Percentiles rank a stretch among this genome's conserved stretches.
Conservation (phyloP, 169 alveolate species). For the Plasmodium coatneyi region DNA sequence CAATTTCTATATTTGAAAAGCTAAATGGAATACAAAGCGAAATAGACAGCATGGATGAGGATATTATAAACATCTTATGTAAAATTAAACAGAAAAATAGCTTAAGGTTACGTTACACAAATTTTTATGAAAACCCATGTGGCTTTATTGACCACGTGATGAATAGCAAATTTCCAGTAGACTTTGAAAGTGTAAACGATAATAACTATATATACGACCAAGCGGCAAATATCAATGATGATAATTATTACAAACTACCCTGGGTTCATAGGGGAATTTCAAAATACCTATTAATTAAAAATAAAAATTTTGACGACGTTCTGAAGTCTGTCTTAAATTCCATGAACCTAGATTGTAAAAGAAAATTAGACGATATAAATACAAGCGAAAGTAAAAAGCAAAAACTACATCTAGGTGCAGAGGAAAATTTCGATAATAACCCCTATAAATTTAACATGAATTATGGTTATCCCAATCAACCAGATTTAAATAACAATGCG, state of each 20-base stretch:
- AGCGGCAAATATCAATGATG: conserved; percentile 74
- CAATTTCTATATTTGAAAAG: conserved; percentile 62
- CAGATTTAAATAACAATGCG: conserved; percentile 32
- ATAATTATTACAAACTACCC: conserved; percentile 63
- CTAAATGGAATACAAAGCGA: conserved; percentile 57
- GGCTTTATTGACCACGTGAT: conserved; percentile 70
- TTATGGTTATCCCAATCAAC: conserved; percentile 1
- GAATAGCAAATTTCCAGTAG: conserved; percentile 68
- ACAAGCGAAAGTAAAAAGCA: conserved; percentile 26
- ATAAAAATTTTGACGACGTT: conserved; percentile 67
- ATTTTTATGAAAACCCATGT: conserved; percentile 74
- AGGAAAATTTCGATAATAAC: not conserved
- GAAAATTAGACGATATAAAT: conserved; percentile 27
- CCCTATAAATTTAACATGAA: conserved; percentile 15
- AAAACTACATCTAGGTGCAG: not conserved
- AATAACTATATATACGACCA: conserved; percentile 56
- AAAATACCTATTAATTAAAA: conserved; percentile 58
- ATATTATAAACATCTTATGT: conserved; percentile 52
- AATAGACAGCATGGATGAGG: conserved; percentile 60
- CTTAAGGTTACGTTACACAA: conserved; percentile 61
- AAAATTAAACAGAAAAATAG: conserved; percentile 64
- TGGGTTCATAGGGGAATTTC: conserved; percentile 76
- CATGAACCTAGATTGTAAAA: conserved; percentile 57
- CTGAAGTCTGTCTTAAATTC: conserved; percentile 69
- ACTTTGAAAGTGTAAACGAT: conserved; percentile 39